phyloP scores from a whole-genome alignment of 2,329 filamentous ascomycete genomes.

The Fusarium xylarioides region DNA sequence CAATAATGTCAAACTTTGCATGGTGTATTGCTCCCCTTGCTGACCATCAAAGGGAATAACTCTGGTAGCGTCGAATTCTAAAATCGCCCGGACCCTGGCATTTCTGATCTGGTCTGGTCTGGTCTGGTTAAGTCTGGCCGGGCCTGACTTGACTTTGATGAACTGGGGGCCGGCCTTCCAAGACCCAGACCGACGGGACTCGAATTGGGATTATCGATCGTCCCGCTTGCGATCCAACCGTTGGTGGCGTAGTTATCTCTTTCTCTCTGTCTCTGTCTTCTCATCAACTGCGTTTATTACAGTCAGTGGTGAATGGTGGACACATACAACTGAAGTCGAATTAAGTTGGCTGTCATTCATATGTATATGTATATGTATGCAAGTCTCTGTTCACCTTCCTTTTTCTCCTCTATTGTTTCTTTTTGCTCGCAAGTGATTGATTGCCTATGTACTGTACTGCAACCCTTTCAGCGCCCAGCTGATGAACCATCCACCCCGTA shows the following conservation, averaged over 20 bases:
- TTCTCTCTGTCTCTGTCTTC: not conserved
- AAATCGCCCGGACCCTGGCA: slow-evolving; percentile 12
- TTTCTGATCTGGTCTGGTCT: not conserved
- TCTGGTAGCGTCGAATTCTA: slow-evolving; percentile 3
- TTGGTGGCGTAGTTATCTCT: slow-evolving; percentile 15
- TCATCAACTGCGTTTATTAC: not conserved
- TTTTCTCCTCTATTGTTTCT: not conserved
- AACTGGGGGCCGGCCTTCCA: not conserved
- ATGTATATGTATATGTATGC: not conserved
- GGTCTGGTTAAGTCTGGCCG: not conserved
- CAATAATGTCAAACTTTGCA: not conserved
- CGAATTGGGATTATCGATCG: slow-evolving; percentile 27
- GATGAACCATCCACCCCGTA: not conserved
- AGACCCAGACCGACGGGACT: slow-evolving; percentile 19
- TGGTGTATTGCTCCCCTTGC: not conserved
- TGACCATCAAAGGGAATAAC: not conserved
- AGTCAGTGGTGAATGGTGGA: not conserved
- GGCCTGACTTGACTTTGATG: not conserved
- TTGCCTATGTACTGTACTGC: not conserved
- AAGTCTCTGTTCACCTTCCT: not conserved
- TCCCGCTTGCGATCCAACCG: slow-evolving; percentile 25
- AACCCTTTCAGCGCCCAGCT: not conserved
- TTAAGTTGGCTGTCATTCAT: not conserved
- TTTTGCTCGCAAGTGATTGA: not conserved
- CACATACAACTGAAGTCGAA: not conserved